Conservation (phyloP, 495 filamentous ascomycete species). For the Ramalina intermedia region DNA sequence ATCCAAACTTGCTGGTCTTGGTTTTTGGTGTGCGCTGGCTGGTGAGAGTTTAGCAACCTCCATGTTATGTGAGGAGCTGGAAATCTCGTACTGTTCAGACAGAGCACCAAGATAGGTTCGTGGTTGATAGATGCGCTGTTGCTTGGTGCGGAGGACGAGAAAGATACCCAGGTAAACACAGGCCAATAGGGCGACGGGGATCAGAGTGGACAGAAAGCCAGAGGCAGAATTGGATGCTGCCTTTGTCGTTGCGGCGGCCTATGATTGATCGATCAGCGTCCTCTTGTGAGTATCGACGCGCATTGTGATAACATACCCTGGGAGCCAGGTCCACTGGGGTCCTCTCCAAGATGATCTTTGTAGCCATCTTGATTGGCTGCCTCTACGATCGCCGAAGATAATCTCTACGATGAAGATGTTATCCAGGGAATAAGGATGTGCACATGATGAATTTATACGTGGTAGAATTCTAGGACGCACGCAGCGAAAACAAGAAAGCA, state of each 20-base stretch:
- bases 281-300: neutral
- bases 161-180: slow-evolving; percentile 53
- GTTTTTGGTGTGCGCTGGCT: slow-evolving; percentile 52
- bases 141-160: slow-evolving; percentile 54
- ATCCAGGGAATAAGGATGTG: too few species aligned
- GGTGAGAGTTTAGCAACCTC: neutral
- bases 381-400: too few species aligned
- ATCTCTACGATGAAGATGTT: too few species aligned
- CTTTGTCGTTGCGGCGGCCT: neutral
- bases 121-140: slow-evolving; percentile 70
- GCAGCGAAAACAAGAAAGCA: too few species aligned
- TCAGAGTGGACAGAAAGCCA: slow-evolving; percentile 54
- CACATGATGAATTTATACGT: too few species aligned
- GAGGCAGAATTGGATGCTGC: neutral
- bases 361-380: too few species aligned
- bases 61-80: neutral
- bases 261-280: neutral
- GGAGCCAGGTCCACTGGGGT: neutral
- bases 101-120: slow-evolving; percentile 71
- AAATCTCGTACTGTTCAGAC: slow-evolving; percentile 33
- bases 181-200: slow-evolving; percentile 52
- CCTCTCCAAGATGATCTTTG: too few species aligned
- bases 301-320: neutral
- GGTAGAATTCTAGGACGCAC: too few species aligned
- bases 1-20: slow-evolving; percentile 54